Evolutionary conservation across 768 basidiomycete genomes (phyloP).

Genomic region (Suillus decipiens): DNA sequence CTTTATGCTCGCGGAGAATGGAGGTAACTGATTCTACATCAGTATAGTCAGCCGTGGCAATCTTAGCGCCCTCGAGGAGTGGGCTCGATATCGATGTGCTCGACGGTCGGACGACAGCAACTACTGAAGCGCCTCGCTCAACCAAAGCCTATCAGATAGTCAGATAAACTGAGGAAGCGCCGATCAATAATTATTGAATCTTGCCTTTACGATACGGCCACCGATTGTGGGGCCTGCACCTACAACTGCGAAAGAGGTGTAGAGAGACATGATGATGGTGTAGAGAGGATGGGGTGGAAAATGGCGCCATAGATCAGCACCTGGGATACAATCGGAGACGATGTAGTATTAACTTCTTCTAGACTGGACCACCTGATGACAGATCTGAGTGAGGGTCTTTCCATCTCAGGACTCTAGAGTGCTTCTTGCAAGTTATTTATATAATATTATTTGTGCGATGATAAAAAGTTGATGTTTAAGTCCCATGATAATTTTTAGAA

Average conservation of each 20-base stretch:
- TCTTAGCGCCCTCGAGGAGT: constrained; percentile 27
- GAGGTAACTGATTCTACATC: constrained; percentile 27
- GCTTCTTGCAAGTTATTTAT: too few species aligned
- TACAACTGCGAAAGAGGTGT: constrained; percentile 37
- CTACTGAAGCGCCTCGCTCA: constrained; percentile 24
- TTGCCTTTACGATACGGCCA: constrained; percentile 31
- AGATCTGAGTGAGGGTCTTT: too few species aligned
- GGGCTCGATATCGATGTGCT: constrained; percentile 22
- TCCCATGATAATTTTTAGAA: too few species aligned
- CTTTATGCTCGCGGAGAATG: constrained; percentile 31
- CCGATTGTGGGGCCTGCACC: constrained; percentile 40
- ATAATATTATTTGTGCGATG: too few species aligned
- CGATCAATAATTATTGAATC: neutral
- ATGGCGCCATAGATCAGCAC: too few species aligned
- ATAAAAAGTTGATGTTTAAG: too few species aligned
- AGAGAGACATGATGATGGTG: constrained; percentile 21
- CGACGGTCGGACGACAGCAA: constrained; percentile 25
- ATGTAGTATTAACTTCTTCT: too few species aligned
- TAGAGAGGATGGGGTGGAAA: too few species aligned
- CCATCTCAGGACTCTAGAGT: too few species aligned
- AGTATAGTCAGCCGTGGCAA: constrained; percentile 30
- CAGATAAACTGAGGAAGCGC: neutral
- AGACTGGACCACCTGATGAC: too few species aligned
- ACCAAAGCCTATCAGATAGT: constrained; percentile 23
- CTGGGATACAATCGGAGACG: too few species aligned